Evolutionary conservation across 768 basidiomycete genomes (phyloP), one percentile per base, ranked within the genome.

Genomic region (Daedaleopsis sinensis): DNA sequence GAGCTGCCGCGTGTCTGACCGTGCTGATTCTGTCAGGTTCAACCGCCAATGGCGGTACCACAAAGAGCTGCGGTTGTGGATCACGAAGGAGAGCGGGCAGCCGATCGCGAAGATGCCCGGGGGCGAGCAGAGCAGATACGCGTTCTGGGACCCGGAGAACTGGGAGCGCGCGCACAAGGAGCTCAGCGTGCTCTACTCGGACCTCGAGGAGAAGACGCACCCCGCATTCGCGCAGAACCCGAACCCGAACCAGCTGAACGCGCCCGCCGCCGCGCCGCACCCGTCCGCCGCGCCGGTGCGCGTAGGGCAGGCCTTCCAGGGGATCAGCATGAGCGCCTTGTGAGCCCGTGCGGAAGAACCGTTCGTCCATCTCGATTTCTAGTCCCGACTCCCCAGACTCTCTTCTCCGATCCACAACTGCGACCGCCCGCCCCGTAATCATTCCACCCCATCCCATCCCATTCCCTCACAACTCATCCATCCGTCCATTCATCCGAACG

Each of bases 31-130:
- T 64, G 54, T 58, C 67, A 96, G 94, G 70, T 96, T 87, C 81
- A 91, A 91, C 74, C 90, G 94, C 62, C 95, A 94, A 74, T 98
- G 96, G 95, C 82, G 96, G 62, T 97, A 90, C 76, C 95, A 97
- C 84, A 97, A 95, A 74, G 93, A 94, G 68, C 81, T 93, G 52
- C 88, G 88, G 44, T 74, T 93, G 56, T 84, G 88, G 88, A 76
- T 97, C 75, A 96, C 93, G 49, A 96, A 96, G 70, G 94, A 96
- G 74, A 87, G 84, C 39, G 90, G 90, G 56, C 78, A 84, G 55
- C 87, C 88, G 51, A 89, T 89, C 60, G 83, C 86, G 67, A 92
- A 92, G 75, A 87, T 91, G 8, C 85, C 82, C 47, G 89, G 91
- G 52, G 87, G 91, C 68, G 93, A 97, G 74, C 86, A 90, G 66